These are phyloP conservation scores for Exobasidium rhododendri DNA, from an alignment of 1,284 basidiomycete species.

Conservation along the genomic window DNA sequence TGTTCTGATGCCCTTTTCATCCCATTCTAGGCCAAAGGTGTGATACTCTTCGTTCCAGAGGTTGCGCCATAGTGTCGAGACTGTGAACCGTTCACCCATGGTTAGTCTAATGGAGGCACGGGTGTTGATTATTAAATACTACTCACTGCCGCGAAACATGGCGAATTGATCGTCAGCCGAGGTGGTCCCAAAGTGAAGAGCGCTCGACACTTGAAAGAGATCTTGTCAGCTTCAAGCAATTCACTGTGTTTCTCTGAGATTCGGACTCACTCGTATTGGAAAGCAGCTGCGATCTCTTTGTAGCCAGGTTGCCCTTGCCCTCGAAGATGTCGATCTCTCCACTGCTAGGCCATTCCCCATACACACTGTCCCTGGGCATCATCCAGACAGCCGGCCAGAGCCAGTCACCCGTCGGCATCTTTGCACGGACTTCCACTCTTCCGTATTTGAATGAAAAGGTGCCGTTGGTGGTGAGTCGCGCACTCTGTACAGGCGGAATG, in stretches of 20 bases:
- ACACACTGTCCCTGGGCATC: constrained; percentile 67
- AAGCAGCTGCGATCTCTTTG: too few relatives aligned
- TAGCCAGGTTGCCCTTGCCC: constrained; percentile 55
- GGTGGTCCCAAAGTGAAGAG: too few relatives aligned
- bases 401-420: constrained; percentile 70
- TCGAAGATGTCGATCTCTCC: constrained; percentile 79
- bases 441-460: constrained; percentile 70
- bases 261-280: too few relatives aligned
- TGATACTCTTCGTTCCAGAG: constrained; percentile 71
- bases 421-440: constrained; percentile 75
- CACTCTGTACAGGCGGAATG: constrained; percentile 77
- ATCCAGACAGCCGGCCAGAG: constrained; percentile 81
- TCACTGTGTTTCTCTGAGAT: too few relatives aligned
- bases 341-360: constrained; percentile 73
- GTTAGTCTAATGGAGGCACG: too few relatives aligned
- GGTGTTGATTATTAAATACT: too few relatives aligned
- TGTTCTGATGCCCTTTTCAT: constrained; percentile 66
- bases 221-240: too few relatives aligned
- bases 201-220: too few relatives aligned
- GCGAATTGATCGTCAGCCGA: too few relatives aligned
- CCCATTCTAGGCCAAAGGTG: constrained; percentile 78
- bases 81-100: too few relatives aligned
- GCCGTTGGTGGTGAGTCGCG: constrained; percentile 68
- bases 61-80: constrained; percentile 64
- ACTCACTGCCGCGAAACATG: too few relatives aligned